A percentile compares a stretch with the other conserved stretches of the same genome.
Conservation (phyloP, 129 eudicot species). For the Flaveria brownii region DNA sequence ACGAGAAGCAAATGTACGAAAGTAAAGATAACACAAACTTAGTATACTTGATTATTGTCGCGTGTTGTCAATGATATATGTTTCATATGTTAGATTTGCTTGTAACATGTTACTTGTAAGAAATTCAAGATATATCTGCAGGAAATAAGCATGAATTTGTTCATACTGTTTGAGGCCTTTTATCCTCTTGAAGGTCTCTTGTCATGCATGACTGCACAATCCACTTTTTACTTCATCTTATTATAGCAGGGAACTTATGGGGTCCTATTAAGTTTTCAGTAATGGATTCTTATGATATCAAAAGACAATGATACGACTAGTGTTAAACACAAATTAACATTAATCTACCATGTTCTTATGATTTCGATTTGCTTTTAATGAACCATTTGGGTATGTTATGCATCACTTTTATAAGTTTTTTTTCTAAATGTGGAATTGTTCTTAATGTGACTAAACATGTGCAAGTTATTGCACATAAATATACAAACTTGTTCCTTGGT, state of each 20-base stretch:
- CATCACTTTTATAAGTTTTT: background rate
- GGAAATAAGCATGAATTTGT: conserved; percentile 11
- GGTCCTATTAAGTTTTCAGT: too few species aligned
- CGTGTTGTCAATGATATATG: conserved; percentile 14
- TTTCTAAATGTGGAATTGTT: background rate
- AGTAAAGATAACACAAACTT: conserved; percentile 27
- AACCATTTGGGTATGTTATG: background rate
- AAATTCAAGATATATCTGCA: conserved; percentile 10
- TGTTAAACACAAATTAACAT: too few species aligned
- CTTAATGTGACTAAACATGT: conserved; percentile 19
- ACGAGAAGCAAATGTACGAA: conserved; percentile 32
- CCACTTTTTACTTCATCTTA: too few species aligned
- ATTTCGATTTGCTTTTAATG: background rate
- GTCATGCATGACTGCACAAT: too few species aligned
- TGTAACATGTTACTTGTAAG: conserved; percentile 13
- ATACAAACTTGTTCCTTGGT: conserved; percentile 4
- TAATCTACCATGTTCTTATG: too few species aligned
- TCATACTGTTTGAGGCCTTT: background rate
- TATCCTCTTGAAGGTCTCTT: too few species aligned
- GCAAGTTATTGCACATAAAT: conserved; percentile 3
- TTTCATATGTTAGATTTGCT: conserved; percentile 26
- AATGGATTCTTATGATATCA: too few species aligned
- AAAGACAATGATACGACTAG: too few species aligned
- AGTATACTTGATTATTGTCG: conserved; percentile 14
- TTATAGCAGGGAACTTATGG: too few species aligned